Base-by-base conservation (phyloP, 2,329 filamentous ascomycete species). In the Pseudogymnoascus sp. region DNA sequence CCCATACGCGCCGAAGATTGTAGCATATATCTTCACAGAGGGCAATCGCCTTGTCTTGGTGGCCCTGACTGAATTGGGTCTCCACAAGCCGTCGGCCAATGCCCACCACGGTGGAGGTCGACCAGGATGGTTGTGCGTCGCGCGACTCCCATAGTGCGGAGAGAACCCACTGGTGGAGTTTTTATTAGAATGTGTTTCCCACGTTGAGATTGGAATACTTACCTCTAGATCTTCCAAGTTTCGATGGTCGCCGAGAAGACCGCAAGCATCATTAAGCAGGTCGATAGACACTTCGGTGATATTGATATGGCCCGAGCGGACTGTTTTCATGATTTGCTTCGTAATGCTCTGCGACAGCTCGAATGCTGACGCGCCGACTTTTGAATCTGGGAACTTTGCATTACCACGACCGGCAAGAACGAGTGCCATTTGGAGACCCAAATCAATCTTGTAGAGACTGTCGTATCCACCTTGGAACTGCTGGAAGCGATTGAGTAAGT, bases 151-250 rank as follows among this genome's bases (percentile, higher is more conserved):
- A 70, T 8, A 69, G 65, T 26, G 50, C 26, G 13, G 63, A 61
- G n/a, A 63, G 37, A 63, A 64, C 29, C 40, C 26, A 24, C 62
- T 63, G n/a, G 33, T 63, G 14, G 26, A 10, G 8, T 19, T 29
- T 2, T 62, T 14, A 29, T 67, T 16, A 62, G 64, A 21, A 44
- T 5, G 19, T 44, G 10, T 44, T 44, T 60, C 42, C 40, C 1
- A 10, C 29, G 16, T 19, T 40, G 44, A 64, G 16, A 61, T 62
- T 62, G 40, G 40, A 21, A n/a, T 47, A 33, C 61, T 66, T 69
- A 72, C 68, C 66, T 81, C 79, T 10, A 81, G 75, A 60, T 80
- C 78, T 19, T 71, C 69, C 64, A 75, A 80, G 68, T 81, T 79
- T 63, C 74, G 69, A 64, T 81, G 79, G 24, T 77, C 76, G 31